A percentile compares a stretch with the other conserved stretches of the same genome.
Evolutionary conservation across 2,329 filamentous ascomycete genomes (phyloP).

Genomic region (Colletotrichum sp.): DNA sequence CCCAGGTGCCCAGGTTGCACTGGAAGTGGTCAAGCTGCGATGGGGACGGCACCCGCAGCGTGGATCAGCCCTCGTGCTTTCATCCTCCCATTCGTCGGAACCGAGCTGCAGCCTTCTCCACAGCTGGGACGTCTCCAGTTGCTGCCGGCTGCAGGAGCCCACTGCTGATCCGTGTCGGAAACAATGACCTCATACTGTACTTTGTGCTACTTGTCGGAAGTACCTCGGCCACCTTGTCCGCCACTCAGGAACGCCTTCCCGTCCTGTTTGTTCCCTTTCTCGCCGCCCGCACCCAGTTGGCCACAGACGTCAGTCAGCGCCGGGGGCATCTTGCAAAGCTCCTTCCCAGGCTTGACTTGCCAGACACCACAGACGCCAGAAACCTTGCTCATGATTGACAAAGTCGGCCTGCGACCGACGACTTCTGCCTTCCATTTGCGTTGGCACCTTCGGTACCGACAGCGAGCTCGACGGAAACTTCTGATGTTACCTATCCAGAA

Average conservation of each 20-base stretch:
- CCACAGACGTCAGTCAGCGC: background rate
- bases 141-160: background rate
- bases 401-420: background rate
- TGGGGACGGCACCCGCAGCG: background rate
- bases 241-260: background rate
- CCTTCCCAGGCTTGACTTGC: background rate
- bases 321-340: background rate
- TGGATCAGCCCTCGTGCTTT: background rate
- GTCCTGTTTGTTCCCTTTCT: background rate
- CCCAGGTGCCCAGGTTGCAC: background rate
- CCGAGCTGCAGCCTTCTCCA: background rate
- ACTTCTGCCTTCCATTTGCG: background rate
- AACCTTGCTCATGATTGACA: background rate
- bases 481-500: background rate
- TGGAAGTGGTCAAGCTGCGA: slow-evolving; percentile 5
- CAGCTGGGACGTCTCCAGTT: slow-evolving; percentile 2
- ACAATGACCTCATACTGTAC: slow-evolving; percentile 19
- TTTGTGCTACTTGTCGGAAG: background rate
- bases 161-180: background rate
- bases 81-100: background rate
- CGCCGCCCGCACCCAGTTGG: background rate
- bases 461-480: background rate
- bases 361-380: background rate
- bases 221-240: background rate
- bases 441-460: background rate